Base-by-base conservation (phyloP, 140 eudicot genomes). In the Oenanthe javanica region DNA sequence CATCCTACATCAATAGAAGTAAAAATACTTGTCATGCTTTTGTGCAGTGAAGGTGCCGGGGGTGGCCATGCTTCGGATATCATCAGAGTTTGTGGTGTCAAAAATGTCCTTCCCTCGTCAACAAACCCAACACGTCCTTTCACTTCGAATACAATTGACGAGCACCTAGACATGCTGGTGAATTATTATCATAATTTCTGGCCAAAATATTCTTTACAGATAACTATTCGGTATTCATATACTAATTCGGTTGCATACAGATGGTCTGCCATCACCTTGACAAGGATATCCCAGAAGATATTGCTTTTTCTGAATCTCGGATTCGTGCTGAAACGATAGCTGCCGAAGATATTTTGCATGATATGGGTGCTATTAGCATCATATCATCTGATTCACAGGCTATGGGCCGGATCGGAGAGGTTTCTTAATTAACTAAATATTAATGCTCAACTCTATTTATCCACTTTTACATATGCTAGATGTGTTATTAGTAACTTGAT, bases 41-140 rank as follows among this genome's bases (percentile, higher is more conserved):
- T 81, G 80, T 82, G 82, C 92, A 95, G 99, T 88, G 99, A 95
- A 89, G 99, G 99, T 51, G 97, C 97, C 59, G 99, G 99, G 55
- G 97, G 99, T 84, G 99, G 99, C 79, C 99, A 95, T 92, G 99
- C 99, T 85, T 97, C 99, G 61, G 97, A 95, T 87, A 95, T 95
- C 52, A 95, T 95, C 75, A 92, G 89, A 89, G 99, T 95, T 43
- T 95, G 99, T 79, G 99, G 99, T 71, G 92, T 91, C 64, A 92
- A 87, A 82, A 88, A 95, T 77, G 99, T 95, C 79, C 75, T 95
- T 54, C 99, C 99, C 27, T 95, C 99, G 64, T 95, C 97, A 86
- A 95, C 99, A n/a, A 92, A 91, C 84, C 97, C 97, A 43, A 95
- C 99, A 51, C 93, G 96, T 59, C 99, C 99, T 82, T 95, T 72